phyloP scores from a whole-genome alignment of 345 rosid species.

The Fremontodendron californicum region DNA sequence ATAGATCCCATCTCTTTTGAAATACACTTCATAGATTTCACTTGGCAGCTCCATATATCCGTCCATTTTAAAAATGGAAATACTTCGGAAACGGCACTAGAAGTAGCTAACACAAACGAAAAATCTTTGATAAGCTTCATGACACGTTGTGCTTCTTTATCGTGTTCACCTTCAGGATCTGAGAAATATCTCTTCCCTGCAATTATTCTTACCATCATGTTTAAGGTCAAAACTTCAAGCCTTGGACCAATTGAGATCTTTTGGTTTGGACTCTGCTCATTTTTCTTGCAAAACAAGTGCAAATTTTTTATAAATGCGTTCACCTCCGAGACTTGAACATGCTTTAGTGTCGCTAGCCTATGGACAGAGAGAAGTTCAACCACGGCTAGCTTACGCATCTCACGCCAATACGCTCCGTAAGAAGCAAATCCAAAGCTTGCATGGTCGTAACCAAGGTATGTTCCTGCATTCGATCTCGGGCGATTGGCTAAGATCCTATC shows the following conservation, averaged over 20 bases:
- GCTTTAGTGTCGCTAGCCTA: neutral
- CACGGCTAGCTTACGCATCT: slow-evolving; percentile 10
- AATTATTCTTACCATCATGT: neutral
- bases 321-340: neutral
- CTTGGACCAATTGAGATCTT: neutral
- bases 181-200: neutral
- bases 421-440: slow-evolving; percentile 13
- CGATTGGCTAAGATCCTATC: slow-evolving; percentile 25
- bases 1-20: slow-evolving; percentile 10
- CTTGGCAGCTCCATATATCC: slow-evolving; percentile 14
- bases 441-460: neutral
- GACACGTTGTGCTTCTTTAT: slow-evolving; percentile 20
- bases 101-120: neutral
- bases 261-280: neutral
- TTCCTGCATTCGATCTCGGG: slow-evolving; percentile 8
- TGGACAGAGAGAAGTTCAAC: slow-evolving; percentile 3
- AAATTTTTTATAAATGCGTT: neutral
- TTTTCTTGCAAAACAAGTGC: neutral
- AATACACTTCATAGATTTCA: slow-evolving; percentile 9
- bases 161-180: neutral
- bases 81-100: slow-evolving; percentile 17
- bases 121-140: slow-evolving; percentile 24
- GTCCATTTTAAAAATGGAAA: slow-evolving; percentile 27
- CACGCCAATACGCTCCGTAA: slow-evolving; percentile 4
- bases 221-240: neutral